phyloP scores from a whole-genome alignment of 1,284 basidiomycete species.

The Rhodotorula sp. region DNA sequence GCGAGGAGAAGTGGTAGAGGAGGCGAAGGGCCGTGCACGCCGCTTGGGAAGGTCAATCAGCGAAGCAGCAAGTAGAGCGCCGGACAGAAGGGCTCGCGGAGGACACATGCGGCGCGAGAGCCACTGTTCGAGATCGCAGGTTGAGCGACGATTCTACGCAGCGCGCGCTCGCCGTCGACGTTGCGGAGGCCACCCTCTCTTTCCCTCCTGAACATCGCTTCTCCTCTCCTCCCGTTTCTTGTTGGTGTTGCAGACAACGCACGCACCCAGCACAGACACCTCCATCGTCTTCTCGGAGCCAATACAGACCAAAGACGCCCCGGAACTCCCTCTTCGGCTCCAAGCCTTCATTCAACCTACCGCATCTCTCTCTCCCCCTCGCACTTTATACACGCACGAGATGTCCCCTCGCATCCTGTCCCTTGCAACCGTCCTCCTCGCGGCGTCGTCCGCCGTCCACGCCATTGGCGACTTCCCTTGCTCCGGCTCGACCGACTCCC shows the following conservation, averaged over 20 bases:
- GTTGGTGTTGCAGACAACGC: constrained; percentile 7
- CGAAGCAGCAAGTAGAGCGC: too few species aligned
- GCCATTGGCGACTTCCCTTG: constrained; percentile 44
- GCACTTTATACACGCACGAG: not conserved
- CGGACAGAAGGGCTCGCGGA: too few species aligned
- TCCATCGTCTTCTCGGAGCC: not conserved
- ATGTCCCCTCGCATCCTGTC: constrained; percentile 8
- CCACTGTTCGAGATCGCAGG: too few species aligned
- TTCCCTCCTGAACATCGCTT: constrained; percentile 7
- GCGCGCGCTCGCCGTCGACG: not conserved
- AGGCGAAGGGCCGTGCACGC: too few species aligned
- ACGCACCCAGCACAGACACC: not conserved
- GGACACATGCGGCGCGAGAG: too few species aligned
- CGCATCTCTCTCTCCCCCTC: not conserved
- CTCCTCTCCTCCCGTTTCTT: not conserved
- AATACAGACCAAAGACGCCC: not conserved
- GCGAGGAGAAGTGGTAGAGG: too few species aligned
- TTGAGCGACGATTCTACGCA: not conserved
- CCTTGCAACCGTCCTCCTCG: constrained; percentile 13
- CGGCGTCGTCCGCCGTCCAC: constrained; percentile 12
- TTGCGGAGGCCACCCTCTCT: not conserved
- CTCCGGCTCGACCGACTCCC: constrained; percentile 22
- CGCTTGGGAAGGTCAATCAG: too few species aligned
- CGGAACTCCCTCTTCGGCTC: not conserved
- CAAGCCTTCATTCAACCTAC: not conserved